Evolutionary conservation across 2,329 filamentous ascomycete species (phyloP).

Genomic region (Ophioceras dolichostomum): DNA sequence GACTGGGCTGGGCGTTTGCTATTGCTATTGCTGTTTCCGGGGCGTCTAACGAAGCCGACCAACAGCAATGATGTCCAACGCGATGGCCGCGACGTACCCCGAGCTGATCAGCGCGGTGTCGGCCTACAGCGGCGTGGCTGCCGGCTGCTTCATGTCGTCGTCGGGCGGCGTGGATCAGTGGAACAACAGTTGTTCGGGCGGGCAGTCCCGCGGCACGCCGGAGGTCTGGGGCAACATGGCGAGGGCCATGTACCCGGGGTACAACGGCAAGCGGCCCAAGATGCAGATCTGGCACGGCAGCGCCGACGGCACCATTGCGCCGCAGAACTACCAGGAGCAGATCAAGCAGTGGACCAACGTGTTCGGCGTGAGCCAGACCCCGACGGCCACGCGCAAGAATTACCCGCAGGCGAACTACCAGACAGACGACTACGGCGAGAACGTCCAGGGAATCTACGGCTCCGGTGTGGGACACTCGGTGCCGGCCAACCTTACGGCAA

Average conservation of each 20-base stretch:
- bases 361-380: slow-evolving; percentile 24
- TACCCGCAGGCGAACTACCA: slow-evolving; percentile 23
- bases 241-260: slow-evolving; percentile 22
- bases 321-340: slow-evolving; percentile 43
- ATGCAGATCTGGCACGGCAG: slow-evolving; percentile 50
- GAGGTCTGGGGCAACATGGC: slow-evolving; percentile 34
- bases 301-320: slow-evolving; percentile 33
- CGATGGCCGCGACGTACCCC: slow-evolving; percentile 28
- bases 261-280: slow-evolving; percentile 32
- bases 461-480: slow-evolving; percentile 13
- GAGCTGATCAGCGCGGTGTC: slow-evolving; percentile 25
- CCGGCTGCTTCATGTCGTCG: slow-evolving; percentile 26
- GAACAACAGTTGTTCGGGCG: slow-evolving; percentile 36
- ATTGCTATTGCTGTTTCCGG: no score
- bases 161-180: slow-evolving; percentile 30
- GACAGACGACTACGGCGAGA: slow-evolving; percentile 24
- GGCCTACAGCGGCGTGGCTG: slow-evolving; percentile 26
- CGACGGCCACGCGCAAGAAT: slow-evolving; percentile 17
- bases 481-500: slow-evolving; percentile 12
- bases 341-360: slow-evolving; percentile 43
- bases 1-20: no score
- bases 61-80: slow-evolving; percentile 24
- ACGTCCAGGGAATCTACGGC: slow-evolving; percentile 21
- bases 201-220: slow-evolving; percentile 26
- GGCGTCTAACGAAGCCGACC: no score